Percentiles rank a stretch among this genome's conserved stretches.
phyloP scores from a whole-genome alignment of 2,329 filamentous ascomycete species.

The Ambrosiella xylebori region DNA sequence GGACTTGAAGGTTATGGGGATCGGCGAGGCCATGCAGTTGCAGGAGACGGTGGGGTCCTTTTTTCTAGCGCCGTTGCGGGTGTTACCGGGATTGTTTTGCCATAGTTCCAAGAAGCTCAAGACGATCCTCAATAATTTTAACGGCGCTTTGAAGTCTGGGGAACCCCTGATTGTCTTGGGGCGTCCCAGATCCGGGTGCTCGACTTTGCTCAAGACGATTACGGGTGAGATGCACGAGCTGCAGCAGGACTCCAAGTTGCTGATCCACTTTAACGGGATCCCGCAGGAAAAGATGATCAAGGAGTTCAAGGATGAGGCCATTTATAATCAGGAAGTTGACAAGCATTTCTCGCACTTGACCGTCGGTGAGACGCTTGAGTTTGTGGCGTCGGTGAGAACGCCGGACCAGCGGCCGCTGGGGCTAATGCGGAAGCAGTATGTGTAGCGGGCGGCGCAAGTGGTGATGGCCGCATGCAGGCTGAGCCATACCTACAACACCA shows the following conservation, averaged over 20 bases:
- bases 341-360: slow-evolving; percentile 64
- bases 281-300: slow-evolving; percentile 33
- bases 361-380: slow-evolving; percentile 55
- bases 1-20: slow-evolving; percentile 48
- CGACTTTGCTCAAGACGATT: slow-evolving; percentile 45
- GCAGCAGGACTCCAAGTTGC: slow-evolving; percentile 29
- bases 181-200: slow-evolving; percentile 47
- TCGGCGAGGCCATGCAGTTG: slow-evolving; percentile 47
- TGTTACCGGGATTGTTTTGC: slow-evolving; percentile 18
- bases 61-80: slow-evolving; percentile 38
- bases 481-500: slow-evolving; percentile 53
- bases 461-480: slow-evolving; percentile 58
- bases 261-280: slow-evolving; percentile 48
- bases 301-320: slow-evolving; percentile 46
- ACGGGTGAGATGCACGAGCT: slow-evolving; percentile 43
- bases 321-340: slow-evolving; percentile 64
- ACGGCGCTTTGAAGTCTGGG: slow-evolving; percentile 44
- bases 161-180: slow-evolving; percentile 55
- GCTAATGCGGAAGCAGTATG: slow-evolving; percentile 42
- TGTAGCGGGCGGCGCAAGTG: slow-evolving; percentile 44
- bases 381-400: slow-evolving; percentile 52
- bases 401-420: slow-evolving; percentile 47
- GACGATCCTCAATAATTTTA: slow-evolving; percentile 45
- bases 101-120: slow-evolving; percentile 26
- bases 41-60: slow-evolving; percentile 49